Conservation (phyloP, 2,329 filamentous ascomycete genomes). For the Teratosphaeria gauchensis region DNA sequence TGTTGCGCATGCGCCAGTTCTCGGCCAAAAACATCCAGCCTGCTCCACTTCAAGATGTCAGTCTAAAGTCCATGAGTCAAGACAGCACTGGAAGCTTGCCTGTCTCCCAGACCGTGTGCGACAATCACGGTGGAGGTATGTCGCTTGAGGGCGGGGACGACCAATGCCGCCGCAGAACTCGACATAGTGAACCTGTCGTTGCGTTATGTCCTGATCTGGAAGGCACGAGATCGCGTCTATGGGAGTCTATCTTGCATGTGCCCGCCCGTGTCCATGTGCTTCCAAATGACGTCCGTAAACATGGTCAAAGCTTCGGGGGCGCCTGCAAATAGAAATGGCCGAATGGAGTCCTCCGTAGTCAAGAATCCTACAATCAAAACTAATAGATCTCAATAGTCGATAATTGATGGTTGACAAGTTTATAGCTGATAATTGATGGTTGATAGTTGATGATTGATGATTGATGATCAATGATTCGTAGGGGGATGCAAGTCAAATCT, state of each 20-base stretch:
- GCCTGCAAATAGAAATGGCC: no score
- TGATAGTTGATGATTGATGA: no score
- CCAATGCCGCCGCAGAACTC: slow-evolving; percentile 41
- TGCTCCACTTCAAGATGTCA: slow-evolving; percentile 39
- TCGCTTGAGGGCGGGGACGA: slow-evolving; percentile 67
- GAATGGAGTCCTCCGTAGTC: no score
- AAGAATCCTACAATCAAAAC: no score
- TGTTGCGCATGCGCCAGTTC: slow-evolving; percentile 71
- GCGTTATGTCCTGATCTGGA: not conserved
- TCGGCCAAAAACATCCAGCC: slow-evolving; percentile 75
- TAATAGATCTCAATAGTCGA: no score
- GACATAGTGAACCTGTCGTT: slow-evolving; percentile 27
- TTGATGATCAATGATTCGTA: no score
- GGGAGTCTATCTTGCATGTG: no score
- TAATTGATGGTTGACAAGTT: no score
- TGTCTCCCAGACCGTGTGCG: slow-evolving; percentile 83
- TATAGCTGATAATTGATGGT: no score
- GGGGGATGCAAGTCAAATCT: no score
- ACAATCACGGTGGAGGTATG: slow-evolving; percentile 96
- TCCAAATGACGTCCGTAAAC: not conserved
- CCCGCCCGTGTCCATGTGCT: no score
- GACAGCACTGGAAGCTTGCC: slow-evolving; percentile 22
- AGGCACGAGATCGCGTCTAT: not conserved
- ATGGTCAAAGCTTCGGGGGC: not conserved
- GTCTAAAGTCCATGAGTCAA: not conserved